Conservation (phyloP, 176 grass and related monocot genomes). For the Aegilops speltoides region DNA sequence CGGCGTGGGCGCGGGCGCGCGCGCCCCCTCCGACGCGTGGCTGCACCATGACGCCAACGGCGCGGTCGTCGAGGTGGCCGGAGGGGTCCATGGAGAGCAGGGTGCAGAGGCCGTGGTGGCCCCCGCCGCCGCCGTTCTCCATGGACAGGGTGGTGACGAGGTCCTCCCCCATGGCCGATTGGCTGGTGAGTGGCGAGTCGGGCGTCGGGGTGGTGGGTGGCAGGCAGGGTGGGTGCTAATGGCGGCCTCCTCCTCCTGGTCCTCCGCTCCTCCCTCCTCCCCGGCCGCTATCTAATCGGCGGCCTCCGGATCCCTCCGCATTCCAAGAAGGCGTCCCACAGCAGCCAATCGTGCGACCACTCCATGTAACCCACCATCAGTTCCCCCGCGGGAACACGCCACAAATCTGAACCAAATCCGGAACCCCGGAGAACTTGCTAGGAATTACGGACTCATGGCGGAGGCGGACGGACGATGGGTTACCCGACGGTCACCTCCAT, state of each 20-base stretch:
- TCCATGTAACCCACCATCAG: constrained; percentile 89
- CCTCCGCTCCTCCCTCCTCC: constrained; percentile 21
- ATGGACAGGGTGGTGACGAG: constrained; percentile 92
- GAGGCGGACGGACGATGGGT: neutral
- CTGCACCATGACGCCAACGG: constrained; percentile 67
- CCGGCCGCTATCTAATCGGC: constrained; percentile 77
- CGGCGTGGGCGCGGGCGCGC: constrained; percentile 18
- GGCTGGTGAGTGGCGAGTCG: neutral
- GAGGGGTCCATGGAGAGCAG: constrained; percentile 96
- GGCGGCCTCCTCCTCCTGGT: constrained; percentile 46
- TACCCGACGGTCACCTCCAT: constrained; percentile 22
- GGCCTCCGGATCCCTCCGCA: constrained; percentile 88
- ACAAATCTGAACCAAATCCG: constrained; percentile 38
- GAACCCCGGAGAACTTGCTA: neutral
- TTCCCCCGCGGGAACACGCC: constrained; percentile 15
- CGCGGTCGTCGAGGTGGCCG: constrained; percentile 60
- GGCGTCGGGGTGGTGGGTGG: constrained; percentile 23
- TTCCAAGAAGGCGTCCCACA: constrained; percentile 98
- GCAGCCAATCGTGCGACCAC: constrained; percentile 65
- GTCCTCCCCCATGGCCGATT: constrained; percentile 73
- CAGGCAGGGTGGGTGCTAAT: neutral
- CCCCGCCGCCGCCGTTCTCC: constrained; percentile 60
- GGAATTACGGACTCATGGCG: neutral
- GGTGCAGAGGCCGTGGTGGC: constrained; percentile 77
- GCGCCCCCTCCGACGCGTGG: constrained; percentile 34